Conservation (phyloP, 805 yeast genomes). For the Hanseniaspora mollemarum region DNA sequence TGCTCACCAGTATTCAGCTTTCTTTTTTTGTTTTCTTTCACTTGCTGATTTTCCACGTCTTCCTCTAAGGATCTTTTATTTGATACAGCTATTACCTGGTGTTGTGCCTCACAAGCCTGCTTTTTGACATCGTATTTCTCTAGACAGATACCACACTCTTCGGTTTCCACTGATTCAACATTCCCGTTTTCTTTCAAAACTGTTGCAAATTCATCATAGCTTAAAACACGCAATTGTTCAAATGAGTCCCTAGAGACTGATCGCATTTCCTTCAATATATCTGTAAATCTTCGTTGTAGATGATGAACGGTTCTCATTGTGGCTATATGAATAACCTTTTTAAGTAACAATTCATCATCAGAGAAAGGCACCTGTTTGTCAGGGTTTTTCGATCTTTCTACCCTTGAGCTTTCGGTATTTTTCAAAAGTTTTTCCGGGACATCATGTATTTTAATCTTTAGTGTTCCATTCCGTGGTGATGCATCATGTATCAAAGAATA, state of each 20-base stretch:
- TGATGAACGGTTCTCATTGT: slow-evolving; percentile 10
- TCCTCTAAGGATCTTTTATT: slow-evolving; percentile 2
- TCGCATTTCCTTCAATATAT: slow-evolving; percentile 9
- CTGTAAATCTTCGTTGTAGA: slow-evolving; percentile 7
- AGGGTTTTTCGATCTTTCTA: slow-evolving; percentile 8
- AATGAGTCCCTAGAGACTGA: slow-evolving; percentile 12
- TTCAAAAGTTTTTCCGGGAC: slow-evolving; percentile 9
- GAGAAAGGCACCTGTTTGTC: neutral
- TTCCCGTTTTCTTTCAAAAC: neutral
- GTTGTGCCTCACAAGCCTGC: neutral
- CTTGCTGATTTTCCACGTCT: neutral
- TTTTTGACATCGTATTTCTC: neutral
- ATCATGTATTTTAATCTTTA: neutral
- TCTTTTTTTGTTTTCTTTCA: slow-evolving; percentile 10
- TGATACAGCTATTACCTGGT: too few species aligned
- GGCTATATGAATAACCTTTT: slow-evolving; percentile 8
- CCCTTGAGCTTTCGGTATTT: neutral
- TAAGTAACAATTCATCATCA: slow-evolving; percentile 8
- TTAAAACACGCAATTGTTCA: slow-evolving; percentile 3
- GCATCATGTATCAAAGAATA: slow-evolving; percentile 6
- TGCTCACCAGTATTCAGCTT: neutral
- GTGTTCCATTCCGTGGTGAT: slow-evolving; percentile 5
- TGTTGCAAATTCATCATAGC: neutral
- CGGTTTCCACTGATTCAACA: neutral
- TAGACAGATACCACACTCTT: slow-evolving; percentile 15